A percentile compares a stretch with the other conserved stretches of the same genome.
Evolutionary conservation across 2,329 filamentous ascomycete species (phyloP).

Genomic region (Pyrenophora teres): DNA sequence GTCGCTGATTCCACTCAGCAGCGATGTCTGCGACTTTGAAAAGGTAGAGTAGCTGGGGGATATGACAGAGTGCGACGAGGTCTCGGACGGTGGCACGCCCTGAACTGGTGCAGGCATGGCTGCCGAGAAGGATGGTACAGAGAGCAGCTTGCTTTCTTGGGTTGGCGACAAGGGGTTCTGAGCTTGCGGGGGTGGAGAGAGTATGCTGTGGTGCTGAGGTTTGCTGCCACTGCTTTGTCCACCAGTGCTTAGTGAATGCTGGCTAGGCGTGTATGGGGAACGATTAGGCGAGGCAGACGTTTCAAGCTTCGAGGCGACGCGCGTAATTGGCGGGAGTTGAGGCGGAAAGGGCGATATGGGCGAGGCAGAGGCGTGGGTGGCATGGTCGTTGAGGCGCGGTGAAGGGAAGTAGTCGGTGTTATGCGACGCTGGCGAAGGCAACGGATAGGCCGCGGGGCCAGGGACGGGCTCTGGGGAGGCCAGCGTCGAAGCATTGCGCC

Average conservation of each 20-base stretch:
- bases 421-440: slow-evolving; percentile 36
- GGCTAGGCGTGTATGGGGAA: slow-evolving; percentile 18
- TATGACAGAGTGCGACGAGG: slow-evolving; percentile 23
- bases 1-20: slow-evolving; percentile 40
- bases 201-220: slow-evolving; percentile 21
- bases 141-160: slow-evolving; percentile 25
- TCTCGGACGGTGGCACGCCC: slow-evolving; percentile 29
- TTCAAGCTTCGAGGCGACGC: slow-evolving; percentile 44
- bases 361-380: slow-evolving; percentile 37
- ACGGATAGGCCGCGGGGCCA: slow-evolving; percentile 31
- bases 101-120: slow-evolving; percentile 37
- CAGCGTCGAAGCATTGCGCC: slow-evolving; percentile 45
- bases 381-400: slow-evolving; percentile 39
- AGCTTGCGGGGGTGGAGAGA: slow-evolving; percentile 25
- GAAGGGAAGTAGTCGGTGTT: slow-evolving; percentile 37
- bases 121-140: slow-evolving; percentile 23
- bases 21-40: slow-evolving; percentile 42
- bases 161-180: slow-evolving; percentile 26
- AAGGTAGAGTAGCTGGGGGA: slow-evolving; percentile 34
- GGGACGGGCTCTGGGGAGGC: slow-evolving; percentile 40
- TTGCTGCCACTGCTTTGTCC: slow-evolving; percentile 8
- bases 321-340: slow-evolving; percentile 47
- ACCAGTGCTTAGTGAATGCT: slow-evolving; percentile 15
- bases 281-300: slow-evolving; percentile 19
- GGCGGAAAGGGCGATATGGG: slow-evolving; percentile 48